A percentile compares a stretch with the other conserved stretches of the same genome.
These are phyloP conservation scores for Diaporthe ampelina DNA, from an alignment of 2,329 filamentous ascomycete species.

Conservation along the genomic window DNA sequence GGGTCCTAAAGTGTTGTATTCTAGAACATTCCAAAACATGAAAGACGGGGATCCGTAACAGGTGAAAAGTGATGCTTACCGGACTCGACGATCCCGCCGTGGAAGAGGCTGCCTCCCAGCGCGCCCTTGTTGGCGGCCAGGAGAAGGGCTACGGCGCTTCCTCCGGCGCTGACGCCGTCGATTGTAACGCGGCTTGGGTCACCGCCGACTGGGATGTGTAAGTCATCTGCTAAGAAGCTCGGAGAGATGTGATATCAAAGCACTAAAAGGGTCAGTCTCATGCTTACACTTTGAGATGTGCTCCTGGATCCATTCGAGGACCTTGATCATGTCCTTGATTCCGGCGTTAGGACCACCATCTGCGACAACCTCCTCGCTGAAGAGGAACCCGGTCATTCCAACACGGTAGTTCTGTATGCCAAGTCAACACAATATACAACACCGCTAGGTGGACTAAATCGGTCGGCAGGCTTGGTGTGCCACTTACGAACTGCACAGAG, in stretches of 20 bases:
- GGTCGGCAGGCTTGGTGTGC: not conserved
- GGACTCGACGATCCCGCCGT: slow-evolving; percentile 19
- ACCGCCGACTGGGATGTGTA: slow-evolving; percentile 18
- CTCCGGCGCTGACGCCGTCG: slow-evolving; percentile 72
- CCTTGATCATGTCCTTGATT: slow-evolving; percentile 71
- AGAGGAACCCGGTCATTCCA: slow-evolving; percentile 72
- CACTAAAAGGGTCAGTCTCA: no score
- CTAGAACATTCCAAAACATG: no score
- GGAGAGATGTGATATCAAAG: no score
- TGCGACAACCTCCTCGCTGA: slow-evolving; percentile 52
- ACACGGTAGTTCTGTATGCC: slow-evolving; percentile 63
- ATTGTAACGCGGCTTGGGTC: slow-evolving; percentile 75
- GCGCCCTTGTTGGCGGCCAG: slow-evolving; percentile 8
- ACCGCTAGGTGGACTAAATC: no score
- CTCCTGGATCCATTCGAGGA: slow-evolving; percentile 74
- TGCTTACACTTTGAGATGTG: slow-evolving; percentile 60
- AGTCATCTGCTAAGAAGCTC: not conserved
- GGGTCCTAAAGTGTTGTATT: no score
- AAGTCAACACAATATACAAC: not conserved
- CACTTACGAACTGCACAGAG: slow-evolving; percentile 10
- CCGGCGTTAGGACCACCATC: slow-evolving; percentile 68
- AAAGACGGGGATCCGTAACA: no score
- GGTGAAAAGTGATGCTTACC: no score
- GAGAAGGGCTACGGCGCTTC: slow-evolving; percentile 43
- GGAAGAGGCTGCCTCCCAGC: slow-evolving; percentile 1